A percentile compares a stretch with the other conserved stretches of the same genome.
Conservation (phyloP, 495 filamentous ascomycete genomes). For the Physcia stellaris region DNA sequence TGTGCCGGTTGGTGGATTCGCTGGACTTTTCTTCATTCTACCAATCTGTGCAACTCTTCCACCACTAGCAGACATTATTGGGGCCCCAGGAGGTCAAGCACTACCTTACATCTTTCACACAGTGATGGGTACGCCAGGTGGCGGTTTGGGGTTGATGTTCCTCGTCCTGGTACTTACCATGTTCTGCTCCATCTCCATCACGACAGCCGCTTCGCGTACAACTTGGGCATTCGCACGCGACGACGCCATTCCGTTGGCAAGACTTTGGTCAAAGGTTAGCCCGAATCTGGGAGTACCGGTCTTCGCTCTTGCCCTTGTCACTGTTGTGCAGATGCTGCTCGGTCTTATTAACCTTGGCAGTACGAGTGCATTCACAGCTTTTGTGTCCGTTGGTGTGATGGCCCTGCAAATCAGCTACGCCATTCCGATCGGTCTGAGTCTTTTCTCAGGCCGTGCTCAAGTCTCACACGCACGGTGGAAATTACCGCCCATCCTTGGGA, state of each 20-base stretch:
- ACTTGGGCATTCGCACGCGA: conserved; percentile 50
- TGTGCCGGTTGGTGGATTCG: conserved; percentile 27
- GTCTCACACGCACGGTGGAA: conserved; percentile 41
- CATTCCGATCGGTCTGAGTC: conserved; percentile 41
- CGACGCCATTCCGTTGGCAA: conserved; percentile 40
- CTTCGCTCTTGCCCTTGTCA: conserved; percentile 24
- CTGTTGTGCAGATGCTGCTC: conserved; percentile 20
- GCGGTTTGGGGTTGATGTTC: conserved; percentile 31
- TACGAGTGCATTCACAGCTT: conserved; percentile 45
- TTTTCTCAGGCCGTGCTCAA: conserved; percentile 34
- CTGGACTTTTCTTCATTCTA: conserved; percentile 27
- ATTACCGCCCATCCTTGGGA: conserved; percentile 40
- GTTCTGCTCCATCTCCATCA: conserved; percentile 31
- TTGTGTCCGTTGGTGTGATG: conserved; percentile 50
- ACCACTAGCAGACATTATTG: conserved; percentile 21
- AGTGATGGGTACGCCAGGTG: conserved; percentile 29
- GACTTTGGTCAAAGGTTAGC: conserved; percentile 23
- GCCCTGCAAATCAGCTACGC: conserved; percentile 44
- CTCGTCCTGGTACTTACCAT: conserved; percentile 33
- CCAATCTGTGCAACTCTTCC: conserved; percentile 31
- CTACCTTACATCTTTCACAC: conserved; percentile 40
- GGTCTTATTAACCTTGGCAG: conserved; percentile 54
- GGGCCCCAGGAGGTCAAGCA: conserved; percentile 31
- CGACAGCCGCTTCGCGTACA: conserved; percentile 40
- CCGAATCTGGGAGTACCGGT: conserved; percentile 22